Percentiles rank a stretch among this genome's conserved stretches.
These are phyloP conservation scores for Claviceps purpurea DNA, from an alignment of 2,329 filamentous ascomycete genomes.

Conservation along the genomic window DNA sequence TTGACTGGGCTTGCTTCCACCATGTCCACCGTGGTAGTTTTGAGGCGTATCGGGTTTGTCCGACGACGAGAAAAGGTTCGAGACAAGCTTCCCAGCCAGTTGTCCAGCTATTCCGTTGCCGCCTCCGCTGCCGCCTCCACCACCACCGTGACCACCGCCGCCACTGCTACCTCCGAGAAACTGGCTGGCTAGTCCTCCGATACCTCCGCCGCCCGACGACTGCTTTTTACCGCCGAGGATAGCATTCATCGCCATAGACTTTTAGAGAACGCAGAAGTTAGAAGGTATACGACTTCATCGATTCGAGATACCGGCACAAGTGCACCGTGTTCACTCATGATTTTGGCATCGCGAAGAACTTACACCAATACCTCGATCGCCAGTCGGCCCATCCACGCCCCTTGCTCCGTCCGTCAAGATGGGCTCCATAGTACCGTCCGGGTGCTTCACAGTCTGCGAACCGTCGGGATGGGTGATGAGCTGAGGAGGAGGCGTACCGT, in stretches of 20 bases:
- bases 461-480: slow-evolving; percentile 51
- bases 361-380: slow-evolving; percentile 54
- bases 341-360: slow-evolving; percentile 14
- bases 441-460: slow-evolving; percentile 44
- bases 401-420: slow-evolving; percentile 38
- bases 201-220: slow-evolving; percentile 15
- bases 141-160: slow-evolving; percentile 15
- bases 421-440: slow-evolving; percentile 49
- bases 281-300: background rate
- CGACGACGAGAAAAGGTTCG: slow-evolving; percentile 36
- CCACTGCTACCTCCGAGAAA: slow-evolving; percentile 20
- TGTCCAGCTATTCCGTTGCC: slow-evolving; percentile 34
- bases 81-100: slow-evolving; percentile 43
- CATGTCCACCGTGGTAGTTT: slow-evolving; percentile 36
- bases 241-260: slow-evolving; percentile 49
- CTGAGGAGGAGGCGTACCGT: slow-evolving; percentile 42
- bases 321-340: background rate
- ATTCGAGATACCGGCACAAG: background rate
- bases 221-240: slow-evolving; percentile 35
- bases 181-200: slow-evolving; percentile 7
- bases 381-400: slow-evolving; percentile 35
- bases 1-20: slow-evolving; percentile 21
- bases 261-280: background rate
- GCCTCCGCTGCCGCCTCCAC: slow-evolving; percentile 20
- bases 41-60: slow-evolving; percentile 32